These are phyloP conservation scores for Multifurca ochricompacta DNA, from an alignment of 768 basidiomycete genomes.

Conservation along the genomic window DNA sequence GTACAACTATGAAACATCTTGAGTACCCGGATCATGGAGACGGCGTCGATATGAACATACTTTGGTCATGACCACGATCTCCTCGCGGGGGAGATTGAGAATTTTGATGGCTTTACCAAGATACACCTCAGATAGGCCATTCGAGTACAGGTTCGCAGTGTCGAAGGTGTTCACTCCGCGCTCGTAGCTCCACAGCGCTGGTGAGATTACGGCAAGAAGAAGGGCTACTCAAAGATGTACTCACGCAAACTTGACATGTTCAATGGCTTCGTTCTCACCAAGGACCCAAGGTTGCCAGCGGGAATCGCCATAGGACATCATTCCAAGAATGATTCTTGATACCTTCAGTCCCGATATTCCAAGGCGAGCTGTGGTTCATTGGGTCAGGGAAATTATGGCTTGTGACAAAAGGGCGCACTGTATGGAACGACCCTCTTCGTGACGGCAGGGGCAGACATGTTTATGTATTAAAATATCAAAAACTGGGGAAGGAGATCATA, in stretches of 20 bases:
- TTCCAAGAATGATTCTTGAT: constrained; percentile 57
- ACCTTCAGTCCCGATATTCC: constrained; percentile 54
- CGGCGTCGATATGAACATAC: constrained; percentile 4
- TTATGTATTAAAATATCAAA: not conserved
- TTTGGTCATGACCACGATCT: constrained; percentile 40
- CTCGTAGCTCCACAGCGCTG: constrained; percentile 34
- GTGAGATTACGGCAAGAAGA: constrained; percentile 13
- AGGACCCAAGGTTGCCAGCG: constrained; percentile 29
- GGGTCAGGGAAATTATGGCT: not conserved
- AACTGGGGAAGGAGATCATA: not conserved
- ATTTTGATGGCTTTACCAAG: constrained; percentile 37
- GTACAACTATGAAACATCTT: not conserved
- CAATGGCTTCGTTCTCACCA: constrained; percentile 24
- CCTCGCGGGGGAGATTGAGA: constrained; percentile 32
- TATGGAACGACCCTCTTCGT: constrained; percentile 10
- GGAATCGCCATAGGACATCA: constrained; percentile 47
- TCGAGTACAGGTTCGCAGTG: constrained; percentile 38
- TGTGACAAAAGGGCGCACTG: not conserved
- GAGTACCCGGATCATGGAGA: not conserved
- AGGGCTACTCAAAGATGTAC: constrained; percentile 16
- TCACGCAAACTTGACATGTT: constrained; percentile 25
- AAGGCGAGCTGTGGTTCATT: constrained; percentile 21
- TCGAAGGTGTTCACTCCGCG: constrained; percentile 60
- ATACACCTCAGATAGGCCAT: constrained; percentile 30
- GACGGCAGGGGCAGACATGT: constrained; percentile 1